A percentile compares a stretch with the other conserved stretches of the same genome.
These are phyloP conservation scores for Wallacemonas sp. DNA, from an alignment of 208 protist genomes.

Conservation along the genomic window DNA sequence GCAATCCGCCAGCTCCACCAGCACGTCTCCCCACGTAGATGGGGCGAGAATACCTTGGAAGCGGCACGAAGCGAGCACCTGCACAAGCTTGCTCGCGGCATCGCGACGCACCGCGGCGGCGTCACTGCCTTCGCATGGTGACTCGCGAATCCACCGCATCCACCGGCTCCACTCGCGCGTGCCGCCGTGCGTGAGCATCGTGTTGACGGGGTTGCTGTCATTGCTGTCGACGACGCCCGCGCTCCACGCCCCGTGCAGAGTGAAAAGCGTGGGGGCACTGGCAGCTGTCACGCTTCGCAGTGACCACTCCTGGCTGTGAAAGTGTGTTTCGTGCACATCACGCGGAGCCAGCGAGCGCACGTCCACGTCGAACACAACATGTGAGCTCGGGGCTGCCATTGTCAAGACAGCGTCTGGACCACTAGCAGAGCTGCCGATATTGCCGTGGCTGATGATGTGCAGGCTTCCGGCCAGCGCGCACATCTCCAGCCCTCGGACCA, in stretches of 20 bases:
- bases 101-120: not conserved
- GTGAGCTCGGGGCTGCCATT: not conserved
- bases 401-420: not conserved
- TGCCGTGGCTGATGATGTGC: not conserved
- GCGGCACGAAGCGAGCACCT: not conserved
- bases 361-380: conserved; percentile 5
- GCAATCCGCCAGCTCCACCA: conserved; percentile 22
- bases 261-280: conserved; percentile 17
- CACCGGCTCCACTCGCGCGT: conserved; percentile 54
- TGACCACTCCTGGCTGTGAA: conserved; percentile 8
- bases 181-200: conserved; percentile 56
- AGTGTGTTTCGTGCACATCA: conserved; percentile 5
- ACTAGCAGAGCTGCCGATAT: too few relatives aligned
- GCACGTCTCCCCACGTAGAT: conserved; percentile 20
- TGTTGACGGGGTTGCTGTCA: conserved; percentile 27
- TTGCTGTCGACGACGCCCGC: not conserved
- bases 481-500: conserved; percentile 33
- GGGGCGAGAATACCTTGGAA: conserved; percentile 1
- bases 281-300: conserved; percentile 1
- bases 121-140: not conserved
- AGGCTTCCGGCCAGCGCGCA: conserved; percentile 17
- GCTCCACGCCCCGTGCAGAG: conserved; percentile 35
- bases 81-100: not conserved
- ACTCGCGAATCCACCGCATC: conserved; percentile 26
- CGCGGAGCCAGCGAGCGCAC: conserved; percentile 3